Evolutionary conservation across 495 filamentous ascomycete species (phyloP).

Genomic region (Podospora sp.): DNA sequence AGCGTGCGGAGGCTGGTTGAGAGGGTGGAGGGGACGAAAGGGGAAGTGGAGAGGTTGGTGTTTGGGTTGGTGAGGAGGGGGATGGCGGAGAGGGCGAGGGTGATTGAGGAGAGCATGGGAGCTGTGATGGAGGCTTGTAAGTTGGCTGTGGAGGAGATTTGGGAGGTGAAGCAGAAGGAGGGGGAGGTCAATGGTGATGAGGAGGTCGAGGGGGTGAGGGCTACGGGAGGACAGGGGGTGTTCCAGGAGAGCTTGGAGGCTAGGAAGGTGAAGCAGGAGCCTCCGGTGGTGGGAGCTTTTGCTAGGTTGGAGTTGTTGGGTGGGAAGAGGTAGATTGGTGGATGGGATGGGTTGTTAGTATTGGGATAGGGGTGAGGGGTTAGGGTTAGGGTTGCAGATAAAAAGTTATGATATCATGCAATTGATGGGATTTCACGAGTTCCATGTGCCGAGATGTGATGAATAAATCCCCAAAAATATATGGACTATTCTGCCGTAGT

Average conservation of each 20-base stretch:
- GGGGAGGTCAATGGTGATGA: slow-evolving; percentile 30
- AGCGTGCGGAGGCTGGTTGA: slow-evolving; percentile 83
- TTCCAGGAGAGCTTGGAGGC: slow-evolving; percentile 53
- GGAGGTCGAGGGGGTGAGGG: slow-evolving; percentile 39
- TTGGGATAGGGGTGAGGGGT: neutral
- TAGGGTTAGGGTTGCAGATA: neutral
- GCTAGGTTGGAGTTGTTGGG: slow-evolving; percentile 54
- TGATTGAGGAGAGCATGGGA: slow-evolving; percentile 69
- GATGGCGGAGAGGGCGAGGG: slow-evolving; percentile 84
- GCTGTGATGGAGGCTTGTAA: slow-evolving; percentile 72
- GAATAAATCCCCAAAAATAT: too few species aligned
- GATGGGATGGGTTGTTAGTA: neutral
- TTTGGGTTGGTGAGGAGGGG: slow-evolving; percentile 72
- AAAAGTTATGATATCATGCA: slow-evolving; percentile 6
- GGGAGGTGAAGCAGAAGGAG: slow-evolving; percentile 44
- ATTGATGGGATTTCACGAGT: neutral
- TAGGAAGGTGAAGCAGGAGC: slow-evolving; percentile 45
- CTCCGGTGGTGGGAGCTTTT: slow-evolving; percentile 50
- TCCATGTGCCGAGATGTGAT: too few species aligned
- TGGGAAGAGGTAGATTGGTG: slow-evolving; percentile 16
- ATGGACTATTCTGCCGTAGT: too few species aligned
- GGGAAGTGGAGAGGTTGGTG: slow-evolving; percentile 71
- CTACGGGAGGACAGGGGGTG: slow-evolving; percentile 55
- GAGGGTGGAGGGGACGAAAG: slow-evolving; percentile 68
- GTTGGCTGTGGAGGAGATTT: slow-evolving; percentile 67